Evolutionary conservation across 2,329 filamentous ascomycete species (phyloP), one percentile per base, ranked within the genome.

Genomic region (Diaporthe citri): DNA sequence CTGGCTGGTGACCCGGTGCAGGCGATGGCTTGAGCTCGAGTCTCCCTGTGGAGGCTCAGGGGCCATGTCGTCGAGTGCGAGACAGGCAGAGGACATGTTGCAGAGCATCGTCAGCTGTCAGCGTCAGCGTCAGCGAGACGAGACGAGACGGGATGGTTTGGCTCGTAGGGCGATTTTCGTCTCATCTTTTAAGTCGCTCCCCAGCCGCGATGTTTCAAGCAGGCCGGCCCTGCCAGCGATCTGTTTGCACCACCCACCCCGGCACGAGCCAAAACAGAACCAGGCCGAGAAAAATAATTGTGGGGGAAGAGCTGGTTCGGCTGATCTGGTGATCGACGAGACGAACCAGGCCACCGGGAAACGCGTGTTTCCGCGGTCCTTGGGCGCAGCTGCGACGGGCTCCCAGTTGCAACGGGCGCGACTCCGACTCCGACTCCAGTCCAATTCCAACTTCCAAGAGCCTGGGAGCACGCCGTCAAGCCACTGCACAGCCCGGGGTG

Each of bases 161-260:
- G 70, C 64, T 60, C 8, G 39, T 66, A 72, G 66, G 69, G 69
- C 73, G 56, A 31, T 66, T 73, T 74, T 74, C 74, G 74, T 75
- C 74, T 75, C 74, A 73, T 73, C 31, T 75, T 73, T 73, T 59
- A 66, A 60, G 51, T 31, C 59, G 51, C 71, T 66, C 31, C 46
- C 46, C 60, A 41, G 62, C 71, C 71, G 74, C 74, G 15, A 73
- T 74, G 74, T 75, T 75, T 75, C 74, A 73, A 73, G 57, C 71
- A 72, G 71, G 55, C 39, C 39, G 62, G 31, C 64, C 64, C 62
- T 64, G 56, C 62, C 51, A 39, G 52, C 59, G 62, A 64, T 62
- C 73, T 71, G 57, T 70, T 64, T 57, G 25, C 41, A 43, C 46
- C 48, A 56, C 34, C 31, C 41, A 46, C 41, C 36, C 59, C 59